phyloP scores from a whole-genome alignment of 228 moss, liverwort and hornwort genomes.

The Sphagnum magellanicum region DNA sequence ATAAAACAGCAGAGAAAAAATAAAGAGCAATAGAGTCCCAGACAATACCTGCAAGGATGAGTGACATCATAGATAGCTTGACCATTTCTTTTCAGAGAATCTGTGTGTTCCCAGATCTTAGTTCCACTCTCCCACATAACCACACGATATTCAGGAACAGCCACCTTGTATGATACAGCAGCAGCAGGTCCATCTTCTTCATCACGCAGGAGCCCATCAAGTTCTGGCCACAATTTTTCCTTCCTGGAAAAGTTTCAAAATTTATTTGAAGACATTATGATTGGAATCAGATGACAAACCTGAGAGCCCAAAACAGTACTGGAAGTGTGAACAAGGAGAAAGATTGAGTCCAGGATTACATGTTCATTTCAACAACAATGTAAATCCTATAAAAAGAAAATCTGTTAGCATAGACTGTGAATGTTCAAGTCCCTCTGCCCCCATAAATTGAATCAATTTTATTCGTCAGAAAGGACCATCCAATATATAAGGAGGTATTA shows the following conservation, averaged over 20 bases:
- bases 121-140: conserved; percentile 37
- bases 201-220: conserved; percentile 50
- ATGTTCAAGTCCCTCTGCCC: too few species aligned
- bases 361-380: too few species aligned
- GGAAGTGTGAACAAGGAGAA: too few species aligned
- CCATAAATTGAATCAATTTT: too few species aligned
- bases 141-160: conserved; percentile 67
- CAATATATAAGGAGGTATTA: too few species aligned
- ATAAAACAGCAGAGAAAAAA: neutral
- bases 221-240: conserved; percentile 61
- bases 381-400: too few species aligned
- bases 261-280: neutral
- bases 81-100: conserved; percentile 27
- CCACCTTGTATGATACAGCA: conserved; percentile 52
- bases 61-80: conserved; percentile 47
- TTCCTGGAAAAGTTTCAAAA: conserved; percentile 23
- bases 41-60: conserved; percentile 43
- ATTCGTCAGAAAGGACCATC: too few species aligned
- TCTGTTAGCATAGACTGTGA: too few species aligned
- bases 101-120: conserved; percentile 40
- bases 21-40: too few species aligned
- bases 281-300: too few species aligned
- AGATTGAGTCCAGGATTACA: too few species aligned
- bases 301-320: too few species aligned
- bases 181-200: conserved; percentile 36